phyloP scores from a whole-genome alignment of 2,329 filamentous ascomycete species.

The Fusarium tupiense region DNA sequence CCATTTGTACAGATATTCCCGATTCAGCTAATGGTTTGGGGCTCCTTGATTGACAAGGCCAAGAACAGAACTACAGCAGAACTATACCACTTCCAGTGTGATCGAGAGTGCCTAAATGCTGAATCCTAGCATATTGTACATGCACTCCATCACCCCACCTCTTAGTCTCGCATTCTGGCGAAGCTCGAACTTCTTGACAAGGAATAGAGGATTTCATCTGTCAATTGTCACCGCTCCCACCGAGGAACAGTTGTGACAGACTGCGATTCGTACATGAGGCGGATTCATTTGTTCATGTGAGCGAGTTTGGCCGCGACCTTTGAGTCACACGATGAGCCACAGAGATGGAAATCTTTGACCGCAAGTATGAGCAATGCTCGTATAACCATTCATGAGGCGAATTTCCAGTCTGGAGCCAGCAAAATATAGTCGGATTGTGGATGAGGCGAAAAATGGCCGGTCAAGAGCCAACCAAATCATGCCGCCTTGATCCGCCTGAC shows the following conservation, averaged over 20 bases:
- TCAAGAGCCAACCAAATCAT: conserved; percentile 35
- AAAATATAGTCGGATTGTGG: conserved; percentile 17
- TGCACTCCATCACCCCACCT: conserved; percentile 30
- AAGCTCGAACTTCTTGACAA: conserved; percentile 25
- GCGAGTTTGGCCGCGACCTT: conserved; percentile 23
- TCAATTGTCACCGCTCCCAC: conserved; percentile 22
- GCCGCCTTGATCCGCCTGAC: conserved; percentile 32
- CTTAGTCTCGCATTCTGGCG: conserved; percentile 9
- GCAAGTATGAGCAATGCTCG: conserved; percentile 33
- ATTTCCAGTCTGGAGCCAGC: conserved; percentile 25
- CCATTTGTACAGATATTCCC: conserved; percentile 28
- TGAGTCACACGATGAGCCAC: conserved; percentile 36
- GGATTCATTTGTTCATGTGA: conserved; percentile 37
- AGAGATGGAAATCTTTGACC: conserved; percentile 36
- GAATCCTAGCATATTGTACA: conserved; percentile 35
- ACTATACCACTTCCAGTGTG: conserved; percentile 37
- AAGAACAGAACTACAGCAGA: conserved; percentile 17
- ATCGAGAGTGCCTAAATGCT: conserved; percentile 39
- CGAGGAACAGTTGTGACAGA: conserved; percentile 11
- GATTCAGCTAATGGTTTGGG: conserved; percentile 26
- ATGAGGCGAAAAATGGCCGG: conserved; percentile 27
- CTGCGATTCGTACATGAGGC: conserved; percentile 23
- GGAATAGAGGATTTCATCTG: conserved; percentile 22
- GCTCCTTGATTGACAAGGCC: conserved; percentile 18
- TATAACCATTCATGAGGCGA: conserved; percentile 30